Conservation (phyloP, 805 yeast species). For the Hanseniaspora vineae region DNA sequence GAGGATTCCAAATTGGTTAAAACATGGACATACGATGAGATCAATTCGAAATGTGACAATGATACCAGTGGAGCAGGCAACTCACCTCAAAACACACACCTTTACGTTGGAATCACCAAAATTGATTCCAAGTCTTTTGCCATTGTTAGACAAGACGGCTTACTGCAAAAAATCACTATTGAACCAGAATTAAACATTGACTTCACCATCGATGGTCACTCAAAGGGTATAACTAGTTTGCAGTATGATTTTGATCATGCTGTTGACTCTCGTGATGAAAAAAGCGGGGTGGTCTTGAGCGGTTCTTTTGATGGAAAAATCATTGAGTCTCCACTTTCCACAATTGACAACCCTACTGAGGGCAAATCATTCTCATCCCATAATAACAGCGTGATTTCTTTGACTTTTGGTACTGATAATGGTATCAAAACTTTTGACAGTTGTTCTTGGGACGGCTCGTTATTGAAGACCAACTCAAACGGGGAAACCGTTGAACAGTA, state of each 20-base stretch:
- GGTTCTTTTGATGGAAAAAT: slow-evolving; percentile 81
- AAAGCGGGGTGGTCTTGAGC: slow-evolving; percentile 26
- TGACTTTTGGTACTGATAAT: slow-evolving; percentile 1
- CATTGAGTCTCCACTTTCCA: slow-evolving; percentile 36
- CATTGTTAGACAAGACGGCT: slow-evolving; percentile 21
- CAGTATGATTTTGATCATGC: not conserved
- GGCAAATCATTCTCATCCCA: slow-evolving; percentile 19
- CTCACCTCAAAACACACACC: slow-evolving; percentile 60
- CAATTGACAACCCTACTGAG: slow-evolving; percentile 3
- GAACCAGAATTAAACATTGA: not conserved
- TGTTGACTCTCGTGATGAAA: slow-evolving; percentile 13
- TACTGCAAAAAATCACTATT: not conserved
- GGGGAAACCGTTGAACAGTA: slow-evolving; percentile 14
- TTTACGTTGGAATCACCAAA: slow-evolving; percentile 15
- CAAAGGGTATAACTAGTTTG: slow-evolving; percentile 61
- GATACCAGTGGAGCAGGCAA: slow-evolving; percentile 20
- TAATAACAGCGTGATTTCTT: too few species aligned
- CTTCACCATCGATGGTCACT: slow-evolving; percentile 59
- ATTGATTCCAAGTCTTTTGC: not conserved
- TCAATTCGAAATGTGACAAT: too few species aligned
- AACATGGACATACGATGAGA: too few species aligned
- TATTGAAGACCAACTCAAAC: slow-evolving; percentile 28
- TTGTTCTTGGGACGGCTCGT: slow-evolving; percentile 84
- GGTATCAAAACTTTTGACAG: slow-evolving; percentile 29
- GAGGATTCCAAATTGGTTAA: slow-evolving; percentile 39